Evolutionary conservation across 495 filamentous ascomycete genomes (phyloP), one percentile per base, ranked within the genome.

Genomic region (Corynascus novoguineensis): DNA sequence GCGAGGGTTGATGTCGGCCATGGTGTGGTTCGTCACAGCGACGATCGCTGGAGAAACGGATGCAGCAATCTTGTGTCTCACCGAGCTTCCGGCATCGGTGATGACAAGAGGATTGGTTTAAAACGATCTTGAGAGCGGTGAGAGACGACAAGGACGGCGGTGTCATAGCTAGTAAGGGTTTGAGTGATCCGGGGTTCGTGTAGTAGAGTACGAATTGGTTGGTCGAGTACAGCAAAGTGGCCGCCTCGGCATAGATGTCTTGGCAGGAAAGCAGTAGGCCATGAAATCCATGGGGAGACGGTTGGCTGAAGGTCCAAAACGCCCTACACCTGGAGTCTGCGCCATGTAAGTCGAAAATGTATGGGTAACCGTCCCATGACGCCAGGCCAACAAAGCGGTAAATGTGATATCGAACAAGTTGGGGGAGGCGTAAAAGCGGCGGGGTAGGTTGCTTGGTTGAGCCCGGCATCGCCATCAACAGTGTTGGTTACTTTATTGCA

Each of bases 191-290:
- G 11, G 21, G 49, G 35, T 42, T 35, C n/a, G 34, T 19, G 44
- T 59, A 59, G 40, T 19, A 19, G n/a, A 59, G 24, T 28, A 54
- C 50, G 15, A 59, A 59, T 17, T 27, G 50, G 44, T 59, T 59
- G 34, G 57, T 32, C 12, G 57, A 59, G 34, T 59, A 59, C 12
- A 59, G 50, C 12, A 59, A 34, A 11, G 41, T 50, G 28, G 29
- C 50, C 25, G 57, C 32, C 37, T 59, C 57, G 42, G 22, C 42
- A 19, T 59, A 28, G 10, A 59, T 21, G 42, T 15, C 34, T 22
- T 44, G 57, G 51, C 58, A 60, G 7, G 58, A 55, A 11, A 60
- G 58, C 42, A 60, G 27, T 24, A 55, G 22, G 44, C 51, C 51
- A 35, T 27, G 40, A 42, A 59, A 53, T 0, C 34, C 17, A 7